Conservation (phyloP, 2,329 filamentous ascomycete genomes). For the Colletotrichum spaethianum region DNA sequence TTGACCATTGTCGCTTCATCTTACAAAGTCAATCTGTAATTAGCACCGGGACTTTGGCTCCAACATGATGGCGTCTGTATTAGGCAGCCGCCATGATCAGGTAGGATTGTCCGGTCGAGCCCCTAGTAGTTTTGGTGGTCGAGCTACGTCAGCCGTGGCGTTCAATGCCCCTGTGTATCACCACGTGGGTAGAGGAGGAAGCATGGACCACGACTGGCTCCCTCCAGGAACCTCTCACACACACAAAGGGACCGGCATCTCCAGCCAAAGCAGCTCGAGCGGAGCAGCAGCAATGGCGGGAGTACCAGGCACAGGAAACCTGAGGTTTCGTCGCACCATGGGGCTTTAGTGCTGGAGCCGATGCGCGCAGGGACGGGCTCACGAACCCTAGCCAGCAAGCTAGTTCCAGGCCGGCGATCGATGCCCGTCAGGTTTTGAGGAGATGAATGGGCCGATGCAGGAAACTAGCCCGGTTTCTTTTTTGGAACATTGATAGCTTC, state of each 20-base stretch:
- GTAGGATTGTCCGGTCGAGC: background rate
- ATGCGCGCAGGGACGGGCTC: slow-evolving; percentile 1
- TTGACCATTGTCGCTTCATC: background rate
- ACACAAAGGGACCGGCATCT: background rate
- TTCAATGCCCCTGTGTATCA: background rate
- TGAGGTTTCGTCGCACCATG: slow-evolving; percentile 28
- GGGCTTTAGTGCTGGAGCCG: slow-evolving; percentile 17
- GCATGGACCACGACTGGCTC: background rate
- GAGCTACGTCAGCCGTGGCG: slow-evolving; percentile 25
- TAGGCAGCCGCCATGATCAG: background rate
- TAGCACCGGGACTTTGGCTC: background rate
- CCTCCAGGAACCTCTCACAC: too few relatives aligned
- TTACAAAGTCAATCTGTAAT: background rate
- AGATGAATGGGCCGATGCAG: background rate
- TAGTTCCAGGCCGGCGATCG: background rate
- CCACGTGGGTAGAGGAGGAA: slow-evolving; percentile 21
- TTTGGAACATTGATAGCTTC: background rate
- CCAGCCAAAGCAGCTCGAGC: background rate
- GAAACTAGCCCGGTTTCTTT: background rate
- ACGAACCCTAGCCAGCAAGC: background rate
- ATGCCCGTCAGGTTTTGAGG: background rate
- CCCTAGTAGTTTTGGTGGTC: too few relatives aligned
- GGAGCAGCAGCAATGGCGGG: background rate
- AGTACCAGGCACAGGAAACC: slow-evolving; percentile 15
- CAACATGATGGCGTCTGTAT: background rate